A percentile compares a stretch with the other conserved stretches of the same genome.
phyloP scores from a whole-genome alignment of 192 early-diverging fungal genomes.

The Physocladia obscura region DNA sequence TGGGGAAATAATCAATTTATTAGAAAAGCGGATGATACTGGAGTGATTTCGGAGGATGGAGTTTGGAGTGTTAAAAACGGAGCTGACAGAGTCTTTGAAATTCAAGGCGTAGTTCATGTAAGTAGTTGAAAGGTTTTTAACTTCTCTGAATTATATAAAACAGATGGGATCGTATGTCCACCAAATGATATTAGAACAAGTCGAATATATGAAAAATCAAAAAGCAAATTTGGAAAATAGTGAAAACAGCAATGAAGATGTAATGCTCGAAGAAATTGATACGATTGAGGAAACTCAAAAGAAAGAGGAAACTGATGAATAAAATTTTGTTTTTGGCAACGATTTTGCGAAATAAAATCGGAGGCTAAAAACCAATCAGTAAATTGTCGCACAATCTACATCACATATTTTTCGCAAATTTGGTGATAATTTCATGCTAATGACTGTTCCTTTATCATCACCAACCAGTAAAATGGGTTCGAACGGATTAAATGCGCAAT shows the following conservation, averaged over 20 bases:
- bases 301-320: background rate
- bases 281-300: background rate
- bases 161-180: constrained; percentile 57
- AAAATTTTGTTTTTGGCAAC: too few relatives aligned
- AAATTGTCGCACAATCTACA: constrained; percentile 25
- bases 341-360: too few relatives aligned
- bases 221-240: background rate
- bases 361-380: too few relatives aligned
- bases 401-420: constrained; percentile 46
- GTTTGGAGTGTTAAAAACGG: constrained; percentile 12
- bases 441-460: constrained; percentile 56
- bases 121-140: constrained; percentile 45
- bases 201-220: constrained; percentile 48
- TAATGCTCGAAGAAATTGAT: background rate
- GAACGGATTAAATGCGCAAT: constrained; percentile 61
- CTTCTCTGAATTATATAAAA: constrained; percentile 13
- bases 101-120: constrained; percentile 39
- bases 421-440: constrained; percentile 55
- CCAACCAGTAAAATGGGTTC: constrained; percentile 60
- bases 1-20: constrained; percentile 10
- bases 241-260: background rate
- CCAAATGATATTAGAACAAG: constrained; percentile 65
- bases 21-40: constrained; percentile 8
- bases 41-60: constrained; percentile 26
- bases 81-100: constrained; percentile 28